Evolutionary conservation across 2,329 filamentous ascomycete species (phyloP).

Genomic region (Orbilia ellipsospora): DNA sequence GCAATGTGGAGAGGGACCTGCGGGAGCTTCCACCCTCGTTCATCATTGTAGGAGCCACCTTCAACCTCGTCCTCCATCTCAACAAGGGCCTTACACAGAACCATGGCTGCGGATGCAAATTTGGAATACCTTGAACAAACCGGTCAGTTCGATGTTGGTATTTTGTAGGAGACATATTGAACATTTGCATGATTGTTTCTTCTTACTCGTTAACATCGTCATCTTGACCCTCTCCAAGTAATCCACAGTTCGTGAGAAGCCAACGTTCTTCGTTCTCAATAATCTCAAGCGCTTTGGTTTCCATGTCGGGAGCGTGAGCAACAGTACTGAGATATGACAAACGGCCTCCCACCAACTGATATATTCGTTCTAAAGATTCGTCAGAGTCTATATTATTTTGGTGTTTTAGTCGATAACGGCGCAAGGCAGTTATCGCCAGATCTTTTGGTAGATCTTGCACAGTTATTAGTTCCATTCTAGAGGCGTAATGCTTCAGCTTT

Average conservation of each 20-base stretch:
- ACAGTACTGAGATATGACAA: conserved; percentile 89
- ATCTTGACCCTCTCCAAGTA: conserved; percentile 81
- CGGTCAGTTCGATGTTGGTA: background rate
- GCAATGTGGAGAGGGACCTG: conserved; percentile 83
- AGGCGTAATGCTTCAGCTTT: conserved; percentile 88
- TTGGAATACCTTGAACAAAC: conserved; percentile 54
- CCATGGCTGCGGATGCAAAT: conserved; percentile 82
- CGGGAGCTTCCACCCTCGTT: conserved; percentile 80
- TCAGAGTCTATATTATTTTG: conserved; percentile 71
- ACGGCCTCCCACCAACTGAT: conserved; percentile 85
- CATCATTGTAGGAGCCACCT: conserved; percentile 68
- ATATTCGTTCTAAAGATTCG: conserved; percentile 77
- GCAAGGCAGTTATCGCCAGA: conserved; percentile 79
- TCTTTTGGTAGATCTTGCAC: conserved; percentile 83
- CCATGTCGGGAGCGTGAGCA: conserved; percentile 85
- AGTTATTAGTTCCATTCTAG: conserved; percentile 91
- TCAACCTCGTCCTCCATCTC: conserved; percentile 72
- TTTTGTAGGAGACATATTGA: background rate
- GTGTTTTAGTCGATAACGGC: conserved; percentile 83
- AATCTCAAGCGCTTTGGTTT: conserved; percentile 78
- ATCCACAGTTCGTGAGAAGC: conserved; percentile 83
- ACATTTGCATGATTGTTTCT: background rate
- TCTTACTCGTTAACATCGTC: conserved; percentile 85
- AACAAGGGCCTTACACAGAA: conserved; percentile 89
- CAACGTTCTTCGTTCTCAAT: conserved; percentile 78